These are phyloP conservation scores for Epichloe sibirici DNA, from an alignment of 2,329 filamentous ascomycete species.

Conservation along the genomic window DNA sequence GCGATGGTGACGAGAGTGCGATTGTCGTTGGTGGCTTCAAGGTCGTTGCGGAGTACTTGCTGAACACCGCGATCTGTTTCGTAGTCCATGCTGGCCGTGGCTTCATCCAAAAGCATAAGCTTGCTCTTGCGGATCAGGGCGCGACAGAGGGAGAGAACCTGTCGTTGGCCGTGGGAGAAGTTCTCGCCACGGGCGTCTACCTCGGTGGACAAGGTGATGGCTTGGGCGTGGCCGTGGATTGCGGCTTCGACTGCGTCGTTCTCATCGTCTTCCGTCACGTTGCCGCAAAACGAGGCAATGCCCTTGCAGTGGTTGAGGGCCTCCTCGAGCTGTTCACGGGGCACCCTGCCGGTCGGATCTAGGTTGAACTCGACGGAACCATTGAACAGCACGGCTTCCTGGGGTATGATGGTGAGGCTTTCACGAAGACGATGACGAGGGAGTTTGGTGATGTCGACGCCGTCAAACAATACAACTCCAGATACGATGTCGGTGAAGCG, in stretches of 20 bases:
- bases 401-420: conserved; percentile 44
- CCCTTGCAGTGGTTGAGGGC: conserved; percentile 52
- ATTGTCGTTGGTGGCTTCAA: conserved; percentile 29
- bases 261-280: conserved; percentile 21
- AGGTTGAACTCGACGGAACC: conserved; percentile 44
- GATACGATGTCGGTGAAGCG: conserved; percentile 39
- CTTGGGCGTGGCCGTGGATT: conserved; percentile 8
- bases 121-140: conserved; percentile 42
- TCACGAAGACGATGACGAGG: conserved; percentile 38
- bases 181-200: conserved; percentile 42
- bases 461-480: conserved; percentile 43
- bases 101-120: conserved; percentile 45
- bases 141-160: conserved; percentile 45
- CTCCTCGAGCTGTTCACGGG: conserved; percentile 39
- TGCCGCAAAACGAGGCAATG: conserved; percentile 38
- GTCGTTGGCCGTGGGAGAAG: conserved; percentile 45
- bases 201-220: conserved; percentile 28
- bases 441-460: conserved; percentile 41
- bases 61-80: conserved; percentile 45
- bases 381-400: conserved; percentile 46
- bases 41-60: conserved; percentile 36
- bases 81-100: conserved; percentile 47
- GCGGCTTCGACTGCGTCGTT: conserved; percentile 11
- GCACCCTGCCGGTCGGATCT: conserved; percentile 48
- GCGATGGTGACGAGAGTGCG: conserved; percentile 46